Conservation (phyloP, 768 basidiomycete species). For the Termitomyces sp. region DNA sequence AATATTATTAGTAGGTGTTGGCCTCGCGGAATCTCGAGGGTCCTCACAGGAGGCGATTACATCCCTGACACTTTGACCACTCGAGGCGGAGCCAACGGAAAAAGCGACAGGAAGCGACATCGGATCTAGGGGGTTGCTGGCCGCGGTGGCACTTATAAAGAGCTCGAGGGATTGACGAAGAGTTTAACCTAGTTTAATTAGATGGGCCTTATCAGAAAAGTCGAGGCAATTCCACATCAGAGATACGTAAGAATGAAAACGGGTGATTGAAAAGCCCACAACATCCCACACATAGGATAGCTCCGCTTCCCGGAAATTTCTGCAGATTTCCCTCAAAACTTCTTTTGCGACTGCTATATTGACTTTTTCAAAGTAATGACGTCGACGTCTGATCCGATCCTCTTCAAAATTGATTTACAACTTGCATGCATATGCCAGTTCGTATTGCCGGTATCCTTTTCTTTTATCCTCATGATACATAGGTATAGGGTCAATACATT, state of each 20-base stretch:
- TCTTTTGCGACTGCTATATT: neutral
- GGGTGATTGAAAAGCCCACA: neutral
- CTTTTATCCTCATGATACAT: neutral
- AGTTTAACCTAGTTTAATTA: neutral
- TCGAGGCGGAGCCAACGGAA: constrained; percentile 41
- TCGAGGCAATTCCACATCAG: neutral
- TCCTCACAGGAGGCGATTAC: constrained; percentile 56
- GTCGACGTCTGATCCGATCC: neutral
- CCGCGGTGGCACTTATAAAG: neutral
- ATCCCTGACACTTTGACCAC: constrained; percentile 43
- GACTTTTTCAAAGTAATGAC: neutral
- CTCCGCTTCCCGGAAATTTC: neutral
- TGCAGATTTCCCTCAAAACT: neutral
- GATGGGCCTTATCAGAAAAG: neutral
- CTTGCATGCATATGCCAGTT: neutral
- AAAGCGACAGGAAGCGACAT: constrained; percentile 46
- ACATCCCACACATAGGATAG: neutral
- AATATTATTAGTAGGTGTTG: neutral
- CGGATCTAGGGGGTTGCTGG: neutral
- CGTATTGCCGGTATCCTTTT: neutral
- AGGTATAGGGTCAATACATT: neutral
- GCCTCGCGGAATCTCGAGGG: neutral
- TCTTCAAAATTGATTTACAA: neutral
- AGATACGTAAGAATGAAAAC: neutral
- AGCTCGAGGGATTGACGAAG: neutral